Evolutionary conservation across 2,329 filamentous ascomycete genomes (phyloP).

Genomic region (Sordariomycetes sp.): DNA sequence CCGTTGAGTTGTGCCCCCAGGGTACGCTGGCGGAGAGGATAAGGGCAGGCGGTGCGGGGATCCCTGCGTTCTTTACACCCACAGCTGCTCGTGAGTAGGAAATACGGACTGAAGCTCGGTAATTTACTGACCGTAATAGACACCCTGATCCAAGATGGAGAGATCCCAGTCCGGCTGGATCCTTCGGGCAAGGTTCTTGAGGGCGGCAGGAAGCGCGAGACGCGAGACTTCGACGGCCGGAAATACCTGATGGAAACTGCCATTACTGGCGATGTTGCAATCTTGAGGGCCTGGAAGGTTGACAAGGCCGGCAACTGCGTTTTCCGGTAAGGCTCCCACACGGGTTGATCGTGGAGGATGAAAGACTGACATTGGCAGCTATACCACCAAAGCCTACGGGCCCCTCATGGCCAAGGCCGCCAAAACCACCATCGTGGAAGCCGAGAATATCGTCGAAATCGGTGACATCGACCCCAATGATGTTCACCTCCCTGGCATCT

Average conservation of each 20-base stretch:
- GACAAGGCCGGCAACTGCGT: slow-evolving; percentile 72
- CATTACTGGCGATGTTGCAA: slow-evolving; percentile 67
- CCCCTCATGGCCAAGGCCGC: slow-evolving; percentile 77
- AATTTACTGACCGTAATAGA: slow-evolving; percentile 22
- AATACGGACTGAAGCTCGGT: neutral
- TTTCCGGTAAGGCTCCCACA: slow-evolving; percentile 55
- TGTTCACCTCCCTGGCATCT: slow-evolving; percentile 75
- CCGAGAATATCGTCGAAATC: slow-evolving; percentile 70
- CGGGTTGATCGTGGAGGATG: no score
- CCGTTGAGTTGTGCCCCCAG: slow-evolving; percentile 68
- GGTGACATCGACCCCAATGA: slow-evolving; percentile 66
- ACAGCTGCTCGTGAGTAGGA: slow-evolving; percentile 50
- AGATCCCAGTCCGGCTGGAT: slow-evolving; percentile 56
- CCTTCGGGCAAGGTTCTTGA: slow-evolving; percentile 49
- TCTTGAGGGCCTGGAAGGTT: slow-evolving; percentile 67
- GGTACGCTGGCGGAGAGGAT: slow-evolving; percentile 66
- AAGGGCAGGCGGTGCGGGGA: slow-evolving; percentile 64
- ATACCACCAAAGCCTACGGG: slow-evolving; percentile 68
- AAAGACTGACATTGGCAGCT: slow-evolving; percentile 38
- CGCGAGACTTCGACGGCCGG: slow-evolving; percentile 61
- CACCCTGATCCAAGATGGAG: slow-evolving; percentile 58
- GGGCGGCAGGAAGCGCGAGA: slow-evolving; percentile 49
- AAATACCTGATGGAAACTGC: slow-evolving; percentile 71
- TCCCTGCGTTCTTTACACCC: slow-evolving; percentile 74
- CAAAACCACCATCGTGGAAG: slow-evolving; percentile 70